Evolutionary conservation across 805 yeast genomes (phyloP).

Genomic region (Gaillardinia entomophila): DNA sequence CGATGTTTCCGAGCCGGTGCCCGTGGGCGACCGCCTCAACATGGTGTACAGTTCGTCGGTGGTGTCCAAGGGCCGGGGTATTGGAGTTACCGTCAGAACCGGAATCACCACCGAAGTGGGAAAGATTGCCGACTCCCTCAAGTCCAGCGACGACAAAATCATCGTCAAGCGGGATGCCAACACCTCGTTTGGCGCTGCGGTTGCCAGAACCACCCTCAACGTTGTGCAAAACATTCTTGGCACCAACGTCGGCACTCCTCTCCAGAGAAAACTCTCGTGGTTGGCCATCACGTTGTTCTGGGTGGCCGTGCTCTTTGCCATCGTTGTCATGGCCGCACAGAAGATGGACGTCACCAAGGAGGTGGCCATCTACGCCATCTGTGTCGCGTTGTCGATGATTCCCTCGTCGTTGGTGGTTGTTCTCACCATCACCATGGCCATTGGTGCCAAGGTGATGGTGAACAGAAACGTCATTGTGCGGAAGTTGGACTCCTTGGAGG

Average conservation of each 20-base stretch:
- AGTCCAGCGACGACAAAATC: conserved; percentile 12
- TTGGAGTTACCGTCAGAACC: conserved; percentile 33
- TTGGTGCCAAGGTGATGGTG: conserved; percentile 35
- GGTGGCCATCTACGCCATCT: conserved; percentile 35
- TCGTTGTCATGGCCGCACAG: conserved; percentile 34
- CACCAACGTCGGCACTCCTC: conserved; percentile 41
- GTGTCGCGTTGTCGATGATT: conserved; percentile 37
- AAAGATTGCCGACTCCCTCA: conserved; percentile 31
- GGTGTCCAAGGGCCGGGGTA: conserved; percentile 38
- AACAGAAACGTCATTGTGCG: conserved; percentile 29
- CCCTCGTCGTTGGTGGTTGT: conserved; percentile 35
- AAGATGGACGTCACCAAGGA: conserved; percentile 24
- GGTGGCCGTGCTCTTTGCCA: conserved; percentile 36
- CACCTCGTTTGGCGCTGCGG: conserved; percentile 27
- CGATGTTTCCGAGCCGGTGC: conserved; percentile 29
- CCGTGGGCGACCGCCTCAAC: conserved; percentile 32
- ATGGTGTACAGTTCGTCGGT: conserved; percentile 31
- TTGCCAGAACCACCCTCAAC: conserved; percentile 34
- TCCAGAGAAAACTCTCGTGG: conserved; percentile 43
- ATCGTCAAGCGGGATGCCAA: conserved; percentile 30
- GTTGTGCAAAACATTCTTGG: conserved; percentile 42
- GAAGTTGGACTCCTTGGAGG: conserved; percentile 32
- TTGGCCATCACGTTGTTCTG: conserved; percentile 46
- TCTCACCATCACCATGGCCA: conserved; percentile 36
- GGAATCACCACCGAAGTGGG: conserved; percentile 39